Base-by-base conservation (phyloP, 495 filamentous ascomycete genomes). In the Xylaria intraflava region DNA sequence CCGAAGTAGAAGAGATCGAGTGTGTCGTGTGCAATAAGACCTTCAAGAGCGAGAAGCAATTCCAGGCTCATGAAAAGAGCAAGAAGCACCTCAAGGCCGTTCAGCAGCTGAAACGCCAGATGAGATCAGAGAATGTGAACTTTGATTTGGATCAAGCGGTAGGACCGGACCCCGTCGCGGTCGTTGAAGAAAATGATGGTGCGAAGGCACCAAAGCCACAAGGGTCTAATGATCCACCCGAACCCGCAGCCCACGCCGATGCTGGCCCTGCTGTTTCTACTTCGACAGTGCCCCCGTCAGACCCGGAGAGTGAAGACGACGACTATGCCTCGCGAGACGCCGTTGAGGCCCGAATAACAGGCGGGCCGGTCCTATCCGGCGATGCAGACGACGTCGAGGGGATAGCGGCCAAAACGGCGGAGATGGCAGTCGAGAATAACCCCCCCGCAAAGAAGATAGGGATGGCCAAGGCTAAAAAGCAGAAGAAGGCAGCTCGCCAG, bases 41-140 rank as follows among this genome's bases (percentile, higher is more conserved):
- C 2, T 99, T 97, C 76, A 95, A 94, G 65, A 96, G 90, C 51
- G 85, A 95, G 63, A 88, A 87, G 59, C 93, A 96, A 60, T 92
- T 83, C 55, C 83, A 91, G 64, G 83, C 87, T n/a, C 93, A 99
- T 62, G 92, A 97, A 71, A 87, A 85, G 69, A 96, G 90, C 72
- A 97, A 95, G 65, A 97, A 96, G 65, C 93, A 99, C 62, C 62
- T 83, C 40, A 96, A 94, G 64, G 86, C 88, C 3, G 78, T 95
- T 5, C 82, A 89, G 55, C 80, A 89, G 56, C 67, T 99, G 31
- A 81, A 79, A 60, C 76, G 82, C 61, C 83, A 92, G 67, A 96
- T 99, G 92, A 78, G 73, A 58, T 79, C 83, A 58, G 83, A 99
- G 53, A 82, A 91, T 62, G 70, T 75, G 42, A 67, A 67, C 27